A percentile compares a stretch with the other conserved stretches of the same genome.
Conservation (phyloP, 2,329 filamentous ascomycete genomes). For the Sclerotinia nivalis region DNA sequence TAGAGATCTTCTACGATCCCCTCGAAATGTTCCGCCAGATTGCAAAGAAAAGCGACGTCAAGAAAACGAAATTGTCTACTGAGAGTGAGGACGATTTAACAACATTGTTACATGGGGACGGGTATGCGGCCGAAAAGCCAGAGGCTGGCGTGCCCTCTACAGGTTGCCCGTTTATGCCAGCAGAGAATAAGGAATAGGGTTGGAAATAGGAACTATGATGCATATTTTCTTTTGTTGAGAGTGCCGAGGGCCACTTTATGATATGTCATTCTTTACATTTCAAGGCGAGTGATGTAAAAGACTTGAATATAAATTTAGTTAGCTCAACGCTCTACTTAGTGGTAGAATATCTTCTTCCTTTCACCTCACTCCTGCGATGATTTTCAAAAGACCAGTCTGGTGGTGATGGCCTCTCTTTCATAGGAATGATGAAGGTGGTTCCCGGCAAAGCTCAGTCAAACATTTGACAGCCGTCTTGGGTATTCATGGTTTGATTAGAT, state of each 20-base stretch:
- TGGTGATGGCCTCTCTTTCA: background rate
- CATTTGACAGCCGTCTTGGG: background rate
- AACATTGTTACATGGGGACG: slow-evolving; percentile 29
- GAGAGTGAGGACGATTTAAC: slow-evolving; percentile 25
- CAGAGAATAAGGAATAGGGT: slow-evolving; percentile 12
- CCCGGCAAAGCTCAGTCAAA: background rate
- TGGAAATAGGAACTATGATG: background rate
- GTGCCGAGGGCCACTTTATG: background rate
- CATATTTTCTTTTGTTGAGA: background rate
- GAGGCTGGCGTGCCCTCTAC: background rate
- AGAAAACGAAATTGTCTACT: slow-evolving; percentile 20
- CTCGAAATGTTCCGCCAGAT: slow-evolving; percentile 69
- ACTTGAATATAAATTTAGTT: background rate
- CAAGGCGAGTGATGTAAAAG: background rate
- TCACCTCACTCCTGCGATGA: background rate
- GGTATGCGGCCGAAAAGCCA: slow-evolving; percentile 5
- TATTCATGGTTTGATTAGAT: background rate
- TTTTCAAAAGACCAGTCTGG: background rate
- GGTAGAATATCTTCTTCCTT: background rate
- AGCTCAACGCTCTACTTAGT: background rate
- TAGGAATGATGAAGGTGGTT: background rate
- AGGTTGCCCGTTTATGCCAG: slow-evolving; percentile 18
- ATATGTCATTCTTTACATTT: background rate
- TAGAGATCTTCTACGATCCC: slow-evolving; percentile 67
- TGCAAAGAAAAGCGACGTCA: slow-evolving; percentile 46